Conservation (phyloP, 2,329 filamentous ascomycete species). For the Hortaea werneckii region DNA sequence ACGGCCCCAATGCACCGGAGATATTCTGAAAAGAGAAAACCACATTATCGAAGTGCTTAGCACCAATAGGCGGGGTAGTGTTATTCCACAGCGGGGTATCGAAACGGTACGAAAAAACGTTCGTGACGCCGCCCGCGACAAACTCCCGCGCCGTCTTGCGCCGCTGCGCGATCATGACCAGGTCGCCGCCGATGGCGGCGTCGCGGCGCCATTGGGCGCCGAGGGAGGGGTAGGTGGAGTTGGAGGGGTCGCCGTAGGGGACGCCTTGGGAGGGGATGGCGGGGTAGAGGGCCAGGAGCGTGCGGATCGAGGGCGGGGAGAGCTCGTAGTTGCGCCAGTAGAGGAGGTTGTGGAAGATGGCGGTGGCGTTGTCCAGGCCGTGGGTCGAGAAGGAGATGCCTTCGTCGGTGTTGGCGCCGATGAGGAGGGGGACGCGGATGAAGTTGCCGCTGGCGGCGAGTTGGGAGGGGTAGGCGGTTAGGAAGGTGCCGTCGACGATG, state of each 20-base stretch:
- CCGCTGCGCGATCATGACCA: slow-evolving; percentile 44
- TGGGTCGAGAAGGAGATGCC: slow-evolving; percentile 35
- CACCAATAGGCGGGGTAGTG: slow-evolving; percentile 32
- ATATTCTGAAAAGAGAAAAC: slow-evolving; percentile 35
- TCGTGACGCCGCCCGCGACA: slow-evolving; percentile 35
- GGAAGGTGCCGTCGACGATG: slow-evolving; percentile 38
- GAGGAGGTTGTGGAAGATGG: slow-evolving; percentile 33
- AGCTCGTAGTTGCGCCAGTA: slow-evolving; percentile 39
- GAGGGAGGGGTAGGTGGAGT: slow-evolving; percentile 24
- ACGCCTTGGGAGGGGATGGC: slow-evolving; percentile 33
- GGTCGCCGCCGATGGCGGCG: slow-evolving; percentile 35
- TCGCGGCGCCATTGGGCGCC: slow-evolving; percentile 40
- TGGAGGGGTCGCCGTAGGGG: slow-evolving; percentile 27
- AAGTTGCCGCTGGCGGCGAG: slow-evolving; percentile 34
- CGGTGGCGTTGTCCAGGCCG: slow-evolving; percentile 31
- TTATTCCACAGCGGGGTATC: slow-evolving; percentile 42
- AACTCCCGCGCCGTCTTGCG: slow-evolving; percentile 44
- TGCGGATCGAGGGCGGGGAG: slow-evolving; percentile 35
- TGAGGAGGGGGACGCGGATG: slow-evolving; percentile 36
- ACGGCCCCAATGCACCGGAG: slow-evolving; percentile 23
- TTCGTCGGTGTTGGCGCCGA: slow-evolving; percentile 43
- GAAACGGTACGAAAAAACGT: slow-evolving; percentile 53
- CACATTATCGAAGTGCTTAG: slow-evolving; percentile 45
- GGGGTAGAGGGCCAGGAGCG: slow-evolving; percentile 39
- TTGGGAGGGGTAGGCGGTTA: slow-evolving; percentile 39